Evolutionary conservation across 768 basidiomycete species (phyloP).

Genomic region (Podaxis sp.): DNA sequence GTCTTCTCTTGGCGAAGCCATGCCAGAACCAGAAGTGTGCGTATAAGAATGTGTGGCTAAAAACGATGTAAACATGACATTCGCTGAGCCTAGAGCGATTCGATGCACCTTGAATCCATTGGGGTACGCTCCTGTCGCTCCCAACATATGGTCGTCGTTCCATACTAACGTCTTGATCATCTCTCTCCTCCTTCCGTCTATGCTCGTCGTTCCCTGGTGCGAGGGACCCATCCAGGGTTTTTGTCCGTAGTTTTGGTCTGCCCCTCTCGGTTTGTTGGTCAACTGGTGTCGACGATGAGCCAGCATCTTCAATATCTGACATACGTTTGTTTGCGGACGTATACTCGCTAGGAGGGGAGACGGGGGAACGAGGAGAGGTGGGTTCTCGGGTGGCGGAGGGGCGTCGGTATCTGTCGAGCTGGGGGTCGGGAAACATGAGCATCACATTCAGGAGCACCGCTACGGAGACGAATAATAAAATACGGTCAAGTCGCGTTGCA

Average conservation of each 20-base stretch:
- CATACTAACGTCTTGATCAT: conserved; percentile 16
- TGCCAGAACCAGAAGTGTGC: conserved; percentile 32
- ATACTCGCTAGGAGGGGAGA: conserved; percentile 14
- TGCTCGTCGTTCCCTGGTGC: conserved; percentile 15
- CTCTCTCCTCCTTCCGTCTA: neutral
- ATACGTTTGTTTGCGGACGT: conserved; percentile 6
- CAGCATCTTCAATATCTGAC: neutral
- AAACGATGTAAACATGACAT: conserved; percentile 2
- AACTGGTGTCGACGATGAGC: conserved; percentile 11
- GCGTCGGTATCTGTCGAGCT: conserved; percentile 54
- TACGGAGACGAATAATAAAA: neutral
- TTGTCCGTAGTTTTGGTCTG: conserved; percentile 25
- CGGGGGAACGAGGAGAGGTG: conserved; percentile 16
- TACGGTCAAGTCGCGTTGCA: neutral
- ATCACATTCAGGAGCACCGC: neutral
- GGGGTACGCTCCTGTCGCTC: conserved; percentile 28
- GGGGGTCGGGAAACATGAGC: neutral
- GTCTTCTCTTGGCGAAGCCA: conserved; percentile 32
- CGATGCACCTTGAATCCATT: conserved; percentile 40
- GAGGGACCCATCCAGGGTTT: conserved; percentile 22
- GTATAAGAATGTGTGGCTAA: conserved; percentile 10
- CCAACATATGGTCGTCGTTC: conserved; percentile 22
- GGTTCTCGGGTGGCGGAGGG: conserved; percentile 31
- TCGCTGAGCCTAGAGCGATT: conserved; percentile 1
- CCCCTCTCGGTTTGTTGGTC: conserved; percentile 20